Evolutionary conservation across 1,284 basidiomycete species (phyloP).

Genomic region (Macrocybe sp.): DNA sequence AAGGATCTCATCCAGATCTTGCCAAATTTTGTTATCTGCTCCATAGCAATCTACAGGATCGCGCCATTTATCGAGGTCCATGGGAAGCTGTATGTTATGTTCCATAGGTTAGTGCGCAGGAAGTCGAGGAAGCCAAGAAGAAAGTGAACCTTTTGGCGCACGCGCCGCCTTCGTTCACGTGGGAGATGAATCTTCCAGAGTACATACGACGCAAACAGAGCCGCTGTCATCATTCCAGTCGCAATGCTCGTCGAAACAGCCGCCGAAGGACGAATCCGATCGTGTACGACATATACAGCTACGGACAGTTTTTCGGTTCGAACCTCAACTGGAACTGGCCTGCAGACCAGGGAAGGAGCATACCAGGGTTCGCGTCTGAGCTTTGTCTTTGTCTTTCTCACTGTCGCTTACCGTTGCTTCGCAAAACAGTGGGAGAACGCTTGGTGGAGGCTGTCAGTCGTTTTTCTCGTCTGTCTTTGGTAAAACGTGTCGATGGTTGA

Average conservation of each 20-base stretch:
- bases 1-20: constrained; percentile 8
- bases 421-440: constrained; percentile 42
- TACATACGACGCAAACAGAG: too few species aligned
- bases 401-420: not conserved
- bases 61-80: constrained; percentile 11
- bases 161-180: not conserved
- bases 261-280: constrained; percentile 24
- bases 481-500: not conserved
- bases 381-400: not conserved
- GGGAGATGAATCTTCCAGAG: constrained; percentile 25
- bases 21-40: constrained; percentile 14
- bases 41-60: constrained; percentile 5
- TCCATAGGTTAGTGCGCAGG: not conserved
- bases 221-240: too few species aligned
- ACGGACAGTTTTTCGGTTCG: constrained; percentile 40
- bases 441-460: constrained; percentile 46
- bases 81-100: constrained; percentile 10
- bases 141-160: constrained; percentile 3
- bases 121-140: not conserved
- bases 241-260: too few species aligned
- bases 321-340: constrained; percentile 46
- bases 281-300: constrained; percentile 46
- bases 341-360: constrained; percentile 40
- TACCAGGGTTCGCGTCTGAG: constrained; percentile 35
- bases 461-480: not conserved